phyloP scores from a whole-genome alignment of 164 flowering plant species.

The Tetracentron sinense region DNA sequence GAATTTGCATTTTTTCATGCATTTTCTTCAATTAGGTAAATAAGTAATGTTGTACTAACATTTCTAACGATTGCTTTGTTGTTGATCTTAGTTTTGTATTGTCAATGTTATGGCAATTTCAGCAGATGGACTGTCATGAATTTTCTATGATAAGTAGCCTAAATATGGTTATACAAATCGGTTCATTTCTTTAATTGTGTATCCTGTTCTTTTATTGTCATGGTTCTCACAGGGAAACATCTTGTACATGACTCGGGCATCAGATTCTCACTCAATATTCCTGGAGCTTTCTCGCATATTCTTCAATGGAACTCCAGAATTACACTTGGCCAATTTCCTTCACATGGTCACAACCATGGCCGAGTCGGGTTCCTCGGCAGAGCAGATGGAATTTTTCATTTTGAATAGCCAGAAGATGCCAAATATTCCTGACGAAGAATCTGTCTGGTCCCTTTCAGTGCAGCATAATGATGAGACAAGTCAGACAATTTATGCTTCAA shows the following conservation, averaged over 20 bases:
- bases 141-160: neutral
- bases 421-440: slow-evolving; percentile 66
- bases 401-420: slow-evolving; percentile 70
- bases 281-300: slow-evolving; percentile 80
- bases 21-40: neutral
- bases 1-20: neutral
- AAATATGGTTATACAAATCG: no score
- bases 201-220: slow-evolving; percentile 4
- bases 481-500: slow-evolving; percentile 12
- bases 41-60: neutral
- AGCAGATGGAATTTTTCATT: slow-evolving; percentile 69
- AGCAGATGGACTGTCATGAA: neutral
- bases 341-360: slow-evolving; percentile 87
- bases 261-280: slow-evolving; percentile 70
- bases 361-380: slow-evolving; percentile 70
- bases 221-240: slow-evolving; percentile 55
- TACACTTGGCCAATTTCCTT: slow-evolving; percentile 91
- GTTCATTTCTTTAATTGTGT: neutral
- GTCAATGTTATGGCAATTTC: neutral
- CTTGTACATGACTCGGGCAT: slow-evolving; percentile 50
- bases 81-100: neutral
- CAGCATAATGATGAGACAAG: slow-evolving; percentile 14
- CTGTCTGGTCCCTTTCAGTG: slow-evolving; percentile 53
- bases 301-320: slow-evolving; percentile 50
- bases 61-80: no score